Conservation (phyloP, 768 basidiomycete genomes). For the Omphalotus guepiniiformis region DNA sequence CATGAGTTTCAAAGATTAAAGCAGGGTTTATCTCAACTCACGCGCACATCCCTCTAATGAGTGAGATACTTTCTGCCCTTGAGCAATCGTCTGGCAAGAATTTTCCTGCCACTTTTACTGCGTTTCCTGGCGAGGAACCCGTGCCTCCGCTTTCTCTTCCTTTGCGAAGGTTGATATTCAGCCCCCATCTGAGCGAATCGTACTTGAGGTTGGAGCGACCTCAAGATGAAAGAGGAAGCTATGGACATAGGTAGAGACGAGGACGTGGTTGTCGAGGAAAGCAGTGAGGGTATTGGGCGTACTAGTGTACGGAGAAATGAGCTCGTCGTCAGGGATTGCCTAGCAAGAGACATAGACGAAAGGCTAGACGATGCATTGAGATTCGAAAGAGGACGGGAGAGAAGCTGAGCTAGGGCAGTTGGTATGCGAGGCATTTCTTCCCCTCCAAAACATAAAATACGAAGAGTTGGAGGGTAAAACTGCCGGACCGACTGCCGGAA, state of each 20-base stretch:
- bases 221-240: neutral
- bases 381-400: neutral
- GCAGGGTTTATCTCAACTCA: no score
- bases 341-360: neutral
- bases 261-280: neutral
- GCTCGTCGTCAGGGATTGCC: neutral
- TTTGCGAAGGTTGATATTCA: constrained; percentile 97
- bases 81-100: constrained; percentile 61
- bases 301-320: neutral
- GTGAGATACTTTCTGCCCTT: constrained; percentile 79
- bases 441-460: no score
- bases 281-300: neutral
- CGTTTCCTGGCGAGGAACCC: constrained; percentile 82
- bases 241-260: neutral
- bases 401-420: neutral
- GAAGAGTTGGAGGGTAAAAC: no score
- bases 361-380: neutral
- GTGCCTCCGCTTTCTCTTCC: constrained; percentile 88
- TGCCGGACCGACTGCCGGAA: no score
- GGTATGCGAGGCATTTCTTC: constrained; percentile 8
- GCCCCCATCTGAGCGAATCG: constrained; percentile 71
- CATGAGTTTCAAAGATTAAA: no score
- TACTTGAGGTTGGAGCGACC: constrained; percentile 38
- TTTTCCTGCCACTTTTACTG: constrained; percentile 63
- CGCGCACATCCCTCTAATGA: no score